Evolutionary conservation across 225 moss, liverwort and hornwort genomes (phyloP).

Genomic region (Neckera pumila): DNA sequence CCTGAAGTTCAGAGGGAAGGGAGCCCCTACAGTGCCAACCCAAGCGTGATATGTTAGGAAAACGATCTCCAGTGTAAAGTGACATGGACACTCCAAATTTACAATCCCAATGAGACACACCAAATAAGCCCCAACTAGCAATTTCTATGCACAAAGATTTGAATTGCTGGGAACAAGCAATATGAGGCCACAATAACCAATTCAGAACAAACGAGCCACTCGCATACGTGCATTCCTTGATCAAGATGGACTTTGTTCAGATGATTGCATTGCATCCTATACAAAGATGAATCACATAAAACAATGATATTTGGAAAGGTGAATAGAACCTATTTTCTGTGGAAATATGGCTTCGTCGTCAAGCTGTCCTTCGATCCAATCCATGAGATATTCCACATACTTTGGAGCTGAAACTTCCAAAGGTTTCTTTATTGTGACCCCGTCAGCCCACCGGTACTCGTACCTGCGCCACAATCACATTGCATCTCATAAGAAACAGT

Average conservation of each 20-base stretch:
- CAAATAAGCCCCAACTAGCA: neutral
- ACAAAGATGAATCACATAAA: neutral
- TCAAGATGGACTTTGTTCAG: neutral
- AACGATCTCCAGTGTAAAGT: neutral
- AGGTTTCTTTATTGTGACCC: constrained; percentile 93
- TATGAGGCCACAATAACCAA: neutral
- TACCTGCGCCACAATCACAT: constrained; percentile 42
- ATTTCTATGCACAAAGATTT: neutral
- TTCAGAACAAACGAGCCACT: neutral
- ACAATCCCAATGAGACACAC: neutral
- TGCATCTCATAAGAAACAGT: neutral
- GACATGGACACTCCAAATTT: neutral
- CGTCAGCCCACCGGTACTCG: constrained; percentile 99
- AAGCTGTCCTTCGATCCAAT: constrained; percentile 99
- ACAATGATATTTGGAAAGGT: neutral
- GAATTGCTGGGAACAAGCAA: neutral
- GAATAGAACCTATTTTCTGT: constrained; percentile 73
- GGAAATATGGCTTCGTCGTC: constrained; percentile 96
- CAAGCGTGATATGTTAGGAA: neutral
- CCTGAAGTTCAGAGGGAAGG: constrained; percentile 88
- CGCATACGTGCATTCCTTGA: neutral
- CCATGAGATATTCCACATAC: constrained; percentile 98
- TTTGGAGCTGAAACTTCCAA: constrained; percentile 96
- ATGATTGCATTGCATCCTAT: neutral
- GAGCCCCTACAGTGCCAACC: constrained; percentile 52